Evolutionary conservation across 164 flowering plant genomes (phyloP).

Genomic region (Hamamelis virginiana): DNA sequence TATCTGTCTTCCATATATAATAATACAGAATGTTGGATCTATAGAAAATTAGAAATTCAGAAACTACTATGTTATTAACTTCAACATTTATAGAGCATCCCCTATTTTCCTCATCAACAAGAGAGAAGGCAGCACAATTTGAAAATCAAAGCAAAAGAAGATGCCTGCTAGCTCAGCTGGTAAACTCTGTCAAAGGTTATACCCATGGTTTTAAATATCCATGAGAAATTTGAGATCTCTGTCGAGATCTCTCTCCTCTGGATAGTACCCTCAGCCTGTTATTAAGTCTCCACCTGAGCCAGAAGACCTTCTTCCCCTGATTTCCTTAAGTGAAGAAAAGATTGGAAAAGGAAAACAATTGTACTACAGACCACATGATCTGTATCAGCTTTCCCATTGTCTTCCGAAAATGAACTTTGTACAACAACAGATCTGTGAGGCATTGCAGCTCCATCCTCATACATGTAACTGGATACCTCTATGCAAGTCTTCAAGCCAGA

Average conservation of each 20-base stretch:
- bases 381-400: slow-evolving; percentile 37
- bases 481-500: slow-evolving; percentile 92
- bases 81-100: background rate
- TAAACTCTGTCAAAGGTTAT: background rate
- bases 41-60: no score
- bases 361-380: slow-evolving; percentile 37
- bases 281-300: background rate
- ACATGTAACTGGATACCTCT: slow-evolving; percentile 83
- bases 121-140: background rate
- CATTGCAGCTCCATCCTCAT: slow-evolving; percentile 44
- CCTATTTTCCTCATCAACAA: background rate
- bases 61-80: no score
- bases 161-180: background rate
- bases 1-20: no score
- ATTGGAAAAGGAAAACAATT: background rate
- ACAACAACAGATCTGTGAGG: slow-evolving; percentile 29
- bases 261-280: background rate
- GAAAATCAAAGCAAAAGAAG: background rate
- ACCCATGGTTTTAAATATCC: background rate
- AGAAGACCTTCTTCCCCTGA: background rate
- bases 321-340: background rate
- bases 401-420: slow-evolving; percentile 49
- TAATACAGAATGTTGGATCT: background rate
- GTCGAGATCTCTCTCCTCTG: background rate
- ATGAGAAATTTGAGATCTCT: no score